Conservation (phyloP, 345 rosid species). For the Geranium rotundifolium region DNA sequence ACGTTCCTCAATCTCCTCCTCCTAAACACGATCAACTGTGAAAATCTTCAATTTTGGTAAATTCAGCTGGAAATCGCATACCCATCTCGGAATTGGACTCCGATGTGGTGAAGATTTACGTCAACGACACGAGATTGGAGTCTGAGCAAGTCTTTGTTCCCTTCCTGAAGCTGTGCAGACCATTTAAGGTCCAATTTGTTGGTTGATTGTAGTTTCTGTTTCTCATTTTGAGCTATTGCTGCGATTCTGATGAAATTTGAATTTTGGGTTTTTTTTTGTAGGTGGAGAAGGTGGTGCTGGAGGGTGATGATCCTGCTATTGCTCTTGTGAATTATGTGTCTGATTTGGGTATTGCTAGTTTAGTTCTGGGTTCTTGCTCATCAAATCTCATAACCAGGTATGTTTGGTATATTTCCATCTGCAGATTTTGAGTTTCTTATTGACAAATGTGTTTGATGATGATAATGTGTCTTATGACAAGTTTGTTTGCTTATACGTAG, state of each 20-base stretch:
- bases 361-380: constrained; percentile 67
- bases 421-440: not conserved
- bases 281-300: constrained; percentile 69
- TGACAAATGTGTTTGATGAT: not conserved
- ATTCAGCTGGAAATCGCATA: constrained; percentile 48
- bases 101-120: constrained; percentile 52
- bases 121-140: constrained; percentile 41
- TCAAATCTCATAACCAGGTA: constrained; percentile 49
- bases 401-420: constrained; percentile 21
- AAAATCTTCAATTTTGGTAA: not conserved
- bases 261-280: constrained; percentile 13
- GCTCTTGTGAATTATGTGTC: constrained; percentile 44
- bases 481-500: too few species aligned
- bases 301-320: constrained; percentile 51
- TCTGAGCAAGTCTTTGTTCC: constrained; percentile 39
- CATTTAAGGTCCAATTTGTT: constrained; percentile 20
- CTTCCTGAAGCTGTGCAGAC: constrained; percentile 41
- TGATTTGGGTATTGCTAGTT: constrained; percentile 35
- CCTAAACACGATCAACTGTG: not conserved
- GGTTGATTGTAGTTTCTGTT: not conserved
- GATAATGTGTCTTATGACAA: not conserved
- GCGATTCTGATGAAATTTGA: not conserved
- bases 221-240: not conserved
- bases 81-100: constrained; percentile 56
- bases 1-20: constrained; percentile 10